Percentiles rank a stretch among this genome's conserved stretches.
Conservation (phyloP, 2,329 filamentous ascomycete genomes). For the Monosporascus cannonballus region DNA sequence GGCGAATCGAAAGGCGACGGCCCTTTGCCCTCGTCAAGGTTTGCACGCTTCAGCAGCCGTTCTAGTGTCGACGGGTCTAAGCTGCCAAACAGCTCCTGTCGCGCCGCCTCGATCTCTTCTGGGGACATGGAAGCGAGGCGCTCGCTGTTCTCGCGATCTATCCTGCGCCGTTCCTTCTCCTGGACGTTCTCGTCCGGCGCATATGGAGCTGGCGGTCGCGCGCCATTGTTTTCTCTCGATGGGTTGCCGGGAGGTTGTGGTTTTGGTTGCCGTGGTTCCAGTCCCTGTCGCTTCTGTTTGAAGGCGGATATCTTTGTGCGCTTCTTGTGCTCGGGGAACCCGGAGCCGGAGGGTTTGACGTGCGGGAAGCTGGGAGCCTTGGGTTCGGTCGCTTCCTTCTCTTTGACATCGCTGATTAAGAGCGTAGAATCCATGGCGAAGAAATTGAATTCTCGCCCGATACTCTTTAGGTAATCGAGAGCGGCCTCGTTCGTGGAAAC, state of each 20-base stretch:
- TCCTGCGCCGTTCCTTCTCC: constrained; percentile 59
- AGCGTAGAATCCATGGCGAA: constrained; percentile 9
- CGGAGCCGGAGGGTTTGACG: constrained; percentile 51
- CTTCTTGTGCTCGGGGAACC: constrained; percentile 87
- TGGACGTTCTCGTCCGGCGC: constrained; percentile 22
- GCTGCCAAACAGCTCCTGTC: constrained; percentile 71
- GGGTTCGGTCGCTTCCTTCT: constrained; percentile 56
- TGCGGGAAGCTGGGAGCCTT: constrained; percentile 60
- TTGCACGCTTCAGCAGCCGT: constrained; percentile 68
- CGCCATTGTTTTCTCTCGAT: constrained; percentile 10
- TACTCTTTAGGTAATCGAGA: no score
- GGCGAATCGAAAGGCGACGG: constrained; percentile 37
- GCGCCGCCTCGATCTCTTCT: constrained; percentile 74
- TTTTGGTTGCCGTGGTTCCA: constrained; percentile 19
- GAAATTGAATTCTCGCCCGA: background rate
- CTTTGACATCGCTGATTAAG: constrained; percentile 70
- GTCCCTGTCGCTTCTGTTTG: constrained; percentile 57
- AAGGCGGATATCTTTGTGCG: constrained; percentile 69
- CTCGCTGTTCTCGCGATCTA: constrained; percentile 76
- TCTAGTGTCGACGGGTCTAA: constrained; percentile 73
- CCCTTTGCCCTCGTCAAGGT: constrained; percentile 57
- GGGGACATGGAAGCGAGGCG: constrained; percentile 72
- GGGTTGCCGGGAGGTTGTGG: constrained; percentile 15
- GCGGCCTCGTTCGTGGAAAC: no score
- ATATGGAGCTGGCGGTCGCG: constrained; percentile 8